Evolutionary conservation across 1,139 yeast species (phyloP).

Genomic region (Saccharomycopsis crataegensis): DNA sequence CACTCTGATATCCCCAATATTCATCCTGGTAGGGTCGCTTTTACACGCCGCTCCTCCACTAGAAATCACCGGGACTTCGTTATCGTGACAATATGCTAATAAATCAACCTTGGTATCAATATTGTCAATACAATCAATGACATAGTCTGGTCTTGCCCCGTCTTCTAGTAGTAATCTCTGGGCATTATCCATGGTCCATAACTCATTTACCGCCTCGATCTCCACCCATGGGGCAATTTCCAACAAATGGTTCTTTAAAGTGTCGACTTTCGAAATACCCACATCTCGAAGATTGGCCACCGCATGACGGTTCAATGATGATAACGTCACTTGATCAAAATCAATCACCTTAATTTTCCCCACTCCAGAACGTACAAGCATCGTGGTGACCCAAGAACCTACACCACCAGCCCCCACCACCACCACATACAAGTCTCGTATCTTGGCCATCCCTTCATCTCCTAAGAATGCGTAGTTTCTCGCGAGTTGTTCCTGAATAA

Average conservation of each 20-base stretch:
- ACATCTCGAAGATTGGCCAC: constrained; percentile 86
- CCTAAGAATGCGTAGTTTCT: constrained; percentile 89
- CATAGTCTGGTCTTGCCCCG: constrained; percentile 48
- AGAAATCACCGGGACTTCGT: constrained; percentile 58
- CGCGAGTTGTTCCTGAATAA: constrained; percentile 85
- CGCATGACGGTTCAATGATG: constrained; percentile 89
- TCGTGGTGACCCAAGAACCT: constrained; percentile 93
- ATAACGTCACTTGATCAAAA: constrained; percentile 90
- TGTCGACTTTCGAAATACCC: constrained; percentile 81
- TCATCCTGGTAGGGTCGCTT: constrained; percentile 76
- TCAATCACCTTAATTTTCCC: constrained; percentile 73
- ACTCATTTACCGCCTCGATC: constrained; percentile 66
- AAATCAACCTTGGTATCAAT: constrained; percentile 91
- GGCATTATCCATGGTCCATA: constrained; percentile 67
- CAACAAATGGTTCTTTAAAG: constrained; percentile 55
- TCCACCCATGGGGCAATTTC: constrained; percentile 88
- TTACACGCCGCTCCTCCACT: constrained; percentile 97
- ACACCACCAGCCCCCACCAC: constrained; percentile 99
- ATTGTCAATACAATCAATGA: constrained; percentile 93
- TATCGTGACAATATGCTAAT: constrained; percentile 59
- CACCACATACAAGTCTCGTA: constrained; percentile 67
- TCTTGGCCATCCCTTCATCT: constrained; percentile 70
- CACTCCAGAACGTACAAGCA: constrained; percentile 88
- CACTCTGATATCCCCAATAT: constrained; percentile 66
- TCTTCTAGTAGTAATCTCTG: constrained; percentile 45